Conservation (phyloP, 345 rosid species). For the Populus nigra region DNA sequence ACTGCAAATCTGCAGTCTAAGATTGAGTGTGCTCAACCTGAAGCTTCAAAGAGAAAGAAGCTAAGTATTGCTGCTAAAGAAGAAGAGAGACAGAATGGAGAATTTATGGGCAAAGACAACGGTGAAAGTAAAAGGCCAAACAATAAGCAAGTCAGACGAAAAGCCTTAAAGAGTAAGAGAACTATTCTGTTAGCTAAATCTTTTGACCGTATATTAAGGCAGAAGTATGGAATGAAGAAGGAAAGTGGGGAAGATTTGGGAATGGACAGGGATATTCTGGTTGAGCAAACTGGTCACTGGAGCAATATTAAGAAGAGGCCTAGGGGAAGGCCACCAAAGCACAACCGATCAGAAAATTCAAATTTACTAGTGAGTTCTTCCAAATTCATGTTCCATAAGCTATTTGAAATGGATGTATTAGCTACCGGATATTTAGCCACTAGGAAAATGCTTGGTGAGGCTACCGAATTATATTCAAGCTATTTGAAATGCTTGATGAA, state of each 20-base stretch:
- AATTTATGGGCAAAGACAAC: not conserved
- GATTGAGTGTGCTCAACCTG: conserved; percentile 1
- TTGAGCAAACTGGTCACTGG: conserved; percentile 1
- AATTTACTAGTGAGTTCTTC: conserved; percentile 30
- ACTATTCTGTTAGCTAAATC: no score
- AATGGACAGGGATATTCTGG: no score
- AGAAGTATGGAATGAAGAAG: no score
- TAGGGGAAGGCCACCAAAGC: conserved; percentile 27
- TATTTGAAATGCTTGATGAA: not conserved
- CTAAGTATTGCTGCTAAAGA: not conserved
- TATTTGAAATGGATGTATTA: not conserved
- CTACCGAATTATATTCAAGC: no score
- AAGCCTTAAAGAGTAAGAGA: no score
- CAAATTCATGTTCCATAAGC: conserved; percentile 6
- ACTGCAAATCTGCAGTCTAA: not conserved
- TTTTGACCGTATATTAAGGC: no score
- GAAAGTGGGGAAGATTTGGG: no score
- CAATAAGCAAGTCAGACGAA: no score
- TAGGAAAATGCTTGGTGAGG: not conserved
- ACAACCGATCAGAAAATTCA: conserved; percentile 18
- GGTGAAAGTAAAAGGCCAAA: not conserved
- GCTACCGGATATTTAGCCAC: not conserved
- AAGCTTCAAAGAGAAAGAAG: not conserved
- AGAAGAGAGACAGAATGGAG: not conserved
- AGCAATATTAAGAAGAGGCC: conserved; percentile 20